These are phyloP conservation scores for Mortierella polycephala DNA, from an alignment of 371 early-diverging fungal genomes.

Conservation along the genomic window DNA sequence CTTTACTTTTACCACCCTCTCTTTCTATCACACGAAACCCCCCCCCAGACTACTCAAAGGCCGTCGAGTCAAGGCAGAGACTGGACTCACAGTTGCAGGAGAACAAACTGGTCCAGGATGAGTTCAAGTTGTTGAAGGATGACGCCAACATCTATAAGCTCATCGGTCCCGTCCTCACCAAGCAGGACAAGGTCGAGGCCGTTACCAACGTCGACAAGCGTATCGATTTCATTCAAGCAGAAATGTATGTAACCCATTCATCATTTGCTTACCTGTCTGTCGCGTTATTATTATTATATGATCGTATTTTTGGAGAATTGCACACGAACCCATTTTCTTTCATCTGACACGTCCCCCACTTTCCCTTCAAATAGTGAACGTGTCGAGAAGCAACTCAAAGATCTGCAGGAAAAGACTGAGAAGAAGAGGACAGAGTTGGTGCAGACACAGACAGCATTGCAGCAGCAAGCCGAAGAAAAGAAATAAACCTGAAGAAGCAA, in stretches of 20 bases:
- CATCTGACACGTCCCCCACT: not conserved
- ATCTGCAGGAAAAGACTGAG: slow-evolving; percentile 83
- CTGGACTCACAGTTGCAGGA: slow-evolving; percentile 96
- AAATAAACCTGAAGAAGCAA: slow-evolving; percentile 2
- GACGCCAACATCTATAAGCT: slow-evolving; percentile 92
- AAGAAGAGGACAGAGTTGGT: slow-evolving; percentile 79
- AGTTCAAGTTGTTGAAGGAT: slow-evolving; percentile 84
- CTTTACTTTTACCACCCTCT: not conserved
- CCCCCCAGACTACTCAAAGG: slow-evolving; percentile 86
- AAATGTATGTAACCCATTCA: slow-evolving; percentile 83
- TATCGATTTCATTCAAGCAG: slow-evolving; percentile 87
- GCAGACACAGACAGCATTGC: slow-evolving; percentile 60
- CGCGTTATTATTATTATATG: not conserved
- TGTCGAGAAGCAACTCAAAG: slow-evolving; percentile 81
- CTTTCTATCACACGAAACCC: not conserved
- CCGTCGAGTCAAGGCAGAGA: slow-evolving; percentile 81
- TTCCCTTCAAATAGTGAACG: slow-evolving; percentile 69
- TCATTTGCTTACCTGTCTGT: not conserved
- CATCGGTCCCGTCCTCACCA: slow-evolving; percentile 94
- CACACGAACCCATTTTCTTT: too few species aligned
- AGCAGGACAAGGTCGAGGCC: slow-evolving; percentile 92
- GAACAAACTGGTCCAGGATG: slow-evolving; percentile 92
- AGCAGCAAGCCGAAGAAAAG: slow-evolving; percentile 43
- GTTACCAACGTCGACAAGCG: slow-evolving; percentile 91
- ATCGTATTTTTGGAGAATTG: not conserved